Evolutionary conservation across 148 eudicot species (phyloP), one percentile per base, ranked within the genome.

Genomic region (Rhododendron kiyosumense): DNA sequence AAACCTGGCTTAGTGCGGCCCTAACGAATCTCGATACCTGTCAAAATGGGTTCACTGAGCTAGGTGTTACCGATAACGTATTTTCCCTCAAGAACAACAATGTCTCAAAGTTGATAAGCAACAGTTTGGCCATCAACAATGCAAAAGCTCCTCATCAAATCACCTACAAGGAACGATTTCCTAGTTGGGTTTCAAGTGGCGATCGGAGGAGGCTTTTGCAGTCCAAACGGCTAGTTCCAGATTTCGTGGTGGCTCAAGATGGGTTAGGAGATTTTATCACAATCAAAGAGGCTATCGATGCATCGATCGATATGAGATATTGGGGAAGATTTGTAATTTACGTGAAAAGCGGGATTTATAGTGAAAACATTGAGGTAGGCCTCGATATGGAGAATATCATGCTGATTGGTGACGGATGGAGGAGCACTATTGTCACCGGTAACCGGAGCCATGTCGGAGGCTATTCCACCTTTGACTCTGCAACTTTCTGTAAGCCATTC

Each of bases 1-100:
- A 95, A 43, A 93, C 98, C 13, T 93, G 96, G 96, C 95, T 95
- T 15, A 93, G 96, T 84, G 78, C 95, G 0, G 93, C 95, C 20
- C 59, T 95, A 57, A 95, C 96, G 26, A 88, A 91, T 48, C 88
- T 91, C 36, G 90, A 93, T 57, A 92, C 95, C 5, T 92, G 96
- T 81, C 91, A 88, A 69, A 76, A 86, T 26, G 95, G 94, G 89
- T 93, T 92, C 13, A 24, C 8, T 32, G 94, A 93, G 74, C 84
- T 93, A 4, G 89, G 91, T 15, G 88, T 90, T 1, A 67, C 86
- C 1, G 88, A 91, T 24, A 18, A 71, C 20, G 1, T 71, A 28
- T 30, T 71, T 71, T n/a, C 38, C 14, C 77, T 71, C 20, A 30
- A 28, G 38, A 22, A 24, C 38, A 71, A 30, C 18, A 71, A 71